A percentile compares a stretch with the other conserved stretches of the same genome.
phyloP scores from a whole-genome alignment of 768 basidiomycete genomes.

The Tricholoma bakamatsutake region DNA sequence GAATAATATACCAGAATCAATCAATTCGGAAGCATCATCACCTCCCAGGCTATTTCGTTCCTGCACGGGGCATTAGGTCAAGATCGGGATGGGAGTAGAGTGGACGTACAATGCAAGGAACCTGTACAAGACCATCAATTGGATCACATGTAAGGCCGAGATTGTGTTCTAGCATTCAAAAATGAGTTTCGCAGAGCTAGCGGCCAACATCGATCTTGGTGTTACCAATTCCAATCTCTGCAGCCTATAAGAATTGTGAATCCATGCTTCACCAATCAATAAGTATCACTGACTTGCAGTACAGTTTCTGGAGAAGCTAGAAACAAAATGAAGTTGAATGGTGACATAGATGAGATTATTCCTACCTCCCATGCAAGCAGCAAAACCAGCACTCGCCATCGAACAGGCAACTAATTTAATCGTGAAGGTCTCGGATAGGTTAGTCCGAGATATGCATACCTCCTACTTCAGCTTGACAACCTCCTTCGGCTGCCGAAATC shows the following conservation, averaged over 20 bases:
- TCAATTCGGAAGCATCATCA: constrained; percentile 20
- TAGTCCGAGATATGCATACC: constrained; percentile 35
- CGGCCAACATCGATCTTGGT: neutral
- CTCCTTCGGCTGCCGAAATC: constrained; percentile 94
- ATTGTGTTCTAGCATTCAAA: constrained; percentile 60
- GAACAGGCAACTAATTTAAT: constrained; percentile 71
- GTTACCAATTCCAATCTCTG: constrained; percentile 85
- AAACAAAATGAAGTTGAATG: neutral
- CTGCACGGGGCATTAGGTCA: constrained; percentile 25
- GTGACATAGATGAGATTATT: constrained; percentile 3
- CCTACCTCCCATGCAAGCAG: constrained; percentile 88
- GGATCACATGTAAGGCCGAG: constrained; percentile 92
- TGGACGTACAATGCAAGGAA: constrained; percentile 83
- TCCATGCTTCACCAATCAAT: constrained; percentile 7
- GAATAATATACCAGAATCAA: neutral
- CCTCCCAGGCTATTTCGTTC: constrained; percentile 86
- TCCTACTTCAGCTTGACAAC: constrained; percentile 93
- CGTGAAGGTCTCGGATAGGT: neutral
- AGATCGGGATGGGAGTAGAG: neutral
- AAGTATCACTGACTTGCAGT: constrained; percentile 46
- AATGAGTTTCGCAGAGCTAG: constrained; percentile 1
- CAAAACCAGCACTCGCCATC: constrained; percentile 93
- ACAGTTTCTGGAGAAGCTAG: constrained; percentile 77
- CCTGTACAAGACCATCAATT: constrained; percentile 88
- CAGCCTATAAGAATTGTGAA: constrained; percentile 42